Conservation (phyloP, 306 rosid genomes). For the Gastrolobium villosum region DNA sequence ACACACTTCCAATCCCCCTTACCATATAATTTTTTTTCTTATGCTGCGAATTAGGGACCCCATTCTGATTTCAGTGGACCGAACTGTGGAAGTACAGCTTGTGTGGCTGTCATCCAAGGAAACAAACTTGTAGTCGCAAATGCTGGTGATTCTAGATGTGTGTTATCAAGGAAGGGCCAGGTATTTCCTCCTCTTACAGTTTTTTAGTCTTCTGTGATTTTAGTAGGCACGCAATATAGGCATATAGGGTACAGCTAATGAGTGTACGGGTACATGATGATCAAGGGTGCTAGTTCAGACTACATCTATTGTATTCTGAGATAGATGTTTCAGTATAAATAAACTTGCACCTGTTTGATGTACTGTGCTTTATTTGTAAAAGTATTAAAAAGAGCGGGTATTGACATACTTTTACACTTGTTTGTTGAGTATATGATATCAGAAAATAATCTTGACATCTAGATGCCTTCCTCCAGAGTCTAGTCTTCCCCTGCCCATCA, state of each 20-base stretch:
- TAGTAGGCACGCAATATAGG: conserved; percentile 21
- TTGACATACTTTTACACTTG: neutral
- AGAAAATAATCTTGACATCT: conserved; percentile 26
- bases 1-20: conserved; percentile 3
- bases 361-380: neutral
- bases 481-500: conserved; percentile 2
- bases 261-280: conserved; percentile 36
- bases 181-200: conserved; percentile 53
- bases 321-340: conserved; percentile 20
- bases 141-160: conserved; percentile 99
- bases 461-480: conserved; percentile 8
- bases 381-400: conserved; percentile 29
- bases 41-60: conserved; percentile 79
- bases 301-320: conserved; percentile 11
- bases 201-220: conserved; percentile 11
- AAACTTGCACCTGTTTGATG: conserved; percentile 9
- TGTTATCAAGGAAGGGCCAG: conserved; percentile 93
- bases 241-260: conserved; percentile 27
- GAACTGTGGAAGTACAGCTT: conserved; percentile 91
- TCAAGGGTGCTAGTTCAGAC: conserved; percentile 29
- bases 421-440: conserved; percentile 3
- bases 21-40: conserved; percentile 33
- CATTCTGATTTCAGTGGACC: conserved; percentile 95
- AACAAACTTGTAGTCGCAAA: conserved; percentile 86
- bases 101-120: conserved; percentile 80